These are phyloP conservation scores for Arabidopsis suecica DNA, from an alignment of 345 rosid genomes.

Conservation along the genomic window DNA sequence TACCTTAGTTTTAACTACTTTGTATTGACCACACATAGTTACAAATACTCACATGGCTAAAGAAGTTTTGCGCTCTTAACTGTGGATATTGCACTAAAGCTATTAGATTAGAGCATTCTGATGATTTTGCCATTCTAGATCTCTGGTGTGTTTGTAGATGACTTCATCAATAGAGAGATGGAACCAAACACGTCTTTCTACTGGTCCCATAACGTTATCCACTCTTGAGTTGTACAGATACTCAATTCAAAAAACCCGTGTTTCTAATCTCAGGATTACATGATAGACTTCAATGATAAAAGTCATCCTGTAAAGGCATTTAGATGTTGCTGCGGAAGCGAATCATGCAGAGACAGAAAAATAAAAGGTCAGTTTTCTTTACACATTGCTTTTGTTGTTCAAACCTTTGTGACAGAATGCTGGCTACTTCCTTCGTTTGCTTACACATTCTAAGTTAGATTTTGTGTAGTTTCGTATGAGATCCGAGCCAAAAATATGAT, in stretches of 20 bases:
- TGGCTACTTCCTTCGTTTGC: conserved; percentile 24
- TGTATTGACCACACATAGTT: not conserved
- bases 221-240: conserved; percentile 19
- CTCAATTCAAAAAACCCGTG: conserved; percentile 12
- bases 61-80: conserved; percentile 15
- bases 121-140: conserved; percentile 18
- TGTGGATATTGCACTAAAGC: conserved; percentile 11
- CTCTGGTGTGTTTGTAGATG: not conserved
- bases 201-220: not conserved
- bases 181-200: conserved; percentile 13
- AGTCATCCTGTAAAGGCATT: conserved; percentile 85
- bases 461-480: conserved; percentile 17
- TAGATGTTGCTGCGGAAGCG: conserved; percentile 70
- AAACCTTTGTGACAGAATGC: not conserved
- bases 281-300: conserved; percentile 70
- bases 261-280: conserved; percentile 66
- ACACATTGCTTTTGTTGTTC: conserved; percentile 21
- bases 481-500: not conserved
- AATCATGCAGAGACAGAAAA: conserved; percentile 61
- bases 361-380: conserved; percentile 42
- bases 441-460: conserved; percentile 1
- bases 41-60: not conserved
- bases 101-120: conserved; percentile 5
- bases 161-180: conserved; percentile 10
- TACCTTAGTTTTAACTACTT: not conserved